Evolutionary conservation across 129 eudicot species (phyloP), one percentile per base, ranked within the genome.

Genomic region (Heracleum sosnowskyi): DNA sequence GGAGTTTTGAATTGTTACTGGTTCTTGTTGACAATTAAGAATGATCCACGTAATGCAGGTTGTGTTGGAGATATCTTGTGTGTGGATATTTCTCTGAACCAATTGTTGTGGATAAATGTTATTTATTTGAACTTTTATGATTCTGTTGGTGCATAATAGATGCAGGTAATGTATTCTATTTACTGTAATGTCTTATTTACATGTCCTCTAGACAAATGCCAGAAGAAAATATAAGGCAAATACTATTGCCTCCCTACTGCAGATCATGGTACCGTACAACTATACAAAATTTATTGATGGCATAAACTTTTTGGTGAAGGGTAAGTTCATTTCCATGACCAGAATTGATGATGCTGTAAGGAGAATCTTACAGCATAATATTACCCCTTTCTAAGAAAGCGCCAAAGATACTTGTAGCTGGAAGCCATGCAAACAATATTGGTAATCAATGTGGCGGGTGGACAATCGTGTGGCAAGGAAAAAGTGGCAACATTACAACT

Each of bases 391-490:
- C 95, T 57, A 89, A 87, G 81, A 86, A 86, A 74, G 86, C 95
- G 60, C 44, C 82, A 12, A 91, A 86, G 87, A 85, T 93, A 80
- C 90, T 93, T 7, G 97, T 93, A 47, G 95, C 97, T 10, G 97
- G 98, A 17, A 83, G 83, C 13, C 93, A 92, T 40, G 96, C 98
- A 1, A 79, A 92, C 86, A 86, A 90, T 71, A 81, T 92, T 45
- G 98, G 98, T 42, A 73, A 92, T 73, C 98, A 92, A 39, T 92
- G 96, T 77, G 96, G 98, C 33, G 98, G 98, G 63, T 93, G 98
- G 98, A 91, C 98, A 7, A 85, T 93, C n/a, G 82, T 79, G 46
- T 93, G 98, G 98, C 98, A 90, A 62, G 98, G 98, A 26, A 81
- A 79, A 51, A 84, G 83, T 22, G 97, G 98, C 88, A 83, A 90